Evolutionary conservation across 768 basidiomycete genomes (phyloP).

Genomic region (Podaxis carcinomalis): DNA sequence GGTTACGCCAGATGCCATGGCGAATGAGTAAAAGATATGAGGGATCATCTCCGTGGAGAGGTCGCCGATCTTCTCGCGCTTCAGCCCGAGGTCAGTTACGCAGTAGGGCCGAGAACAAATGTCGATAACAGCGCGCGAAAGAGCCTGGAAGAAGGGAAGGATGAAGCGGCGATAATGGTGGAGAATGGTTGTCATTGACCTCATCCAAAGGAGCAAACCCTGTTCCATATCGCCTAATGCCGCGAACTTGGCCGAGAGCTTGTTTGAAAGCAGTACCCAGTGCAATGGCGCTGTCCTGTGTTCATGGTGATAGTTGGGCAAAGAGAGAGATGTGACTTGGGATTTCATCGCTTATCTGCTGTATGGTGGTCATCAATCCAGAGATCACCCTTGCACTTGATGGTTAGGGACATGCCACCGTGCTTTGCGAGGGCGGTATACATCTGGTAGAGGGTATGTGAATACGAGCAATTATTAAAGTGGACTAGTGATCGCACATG

Average conservation of each 20-base stretch:
- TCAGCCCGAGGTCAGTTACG: constrained; percentile 83
- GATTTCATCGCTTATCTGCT: constrained; percentile 70
- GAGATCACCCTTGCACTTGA: constrained; percentile 93
- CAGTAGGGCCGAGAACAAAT: constrained; percentile 98
- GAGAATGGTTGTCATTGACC: constrained; percentile 38
- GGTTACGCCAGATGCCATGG: constrained; percentile 92
- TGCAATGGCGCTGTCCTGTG: constrained; percentile 88
- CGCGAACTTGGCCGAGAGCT: constrained; percentile 90
- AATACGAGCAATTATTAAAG: not conserved
- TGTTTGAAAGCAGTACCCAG: constrained; percentile 89
- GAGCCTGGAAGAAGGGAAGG: constrained; percentile 50
- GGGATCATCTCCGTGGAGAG: constrained; percentile 98
- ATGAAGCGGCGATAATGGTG: constrained; percentile 6
- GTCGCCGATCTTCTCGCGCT: constrained; percentile 90
- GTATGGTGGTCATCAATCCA: constrained; percentile 99
- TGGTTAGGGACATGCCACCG: constrained; percentile 84
- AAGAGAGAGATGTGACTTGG: not conserved
- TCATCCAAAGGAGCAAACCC: constrained; percentile 97
- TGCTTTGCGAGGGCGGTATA: constrained; percentile 97
- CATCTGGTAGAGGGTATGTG: constrained; percentile 58
- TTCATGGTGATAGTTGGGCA: constrained; percentile 19
- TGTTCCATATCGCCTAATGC: constrained; percentile 92
- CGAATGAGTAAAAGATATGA: constrained; percentile 96
- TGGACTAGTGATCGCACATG: constrained; percentile 55
- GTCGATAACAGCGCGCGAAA: constrained; percentile 95